Percentiles rank a stretch among this genome's conserved stretches.
Conservation (phyloP, 169 alveolate species). For the Babesia bovis region DNA sequence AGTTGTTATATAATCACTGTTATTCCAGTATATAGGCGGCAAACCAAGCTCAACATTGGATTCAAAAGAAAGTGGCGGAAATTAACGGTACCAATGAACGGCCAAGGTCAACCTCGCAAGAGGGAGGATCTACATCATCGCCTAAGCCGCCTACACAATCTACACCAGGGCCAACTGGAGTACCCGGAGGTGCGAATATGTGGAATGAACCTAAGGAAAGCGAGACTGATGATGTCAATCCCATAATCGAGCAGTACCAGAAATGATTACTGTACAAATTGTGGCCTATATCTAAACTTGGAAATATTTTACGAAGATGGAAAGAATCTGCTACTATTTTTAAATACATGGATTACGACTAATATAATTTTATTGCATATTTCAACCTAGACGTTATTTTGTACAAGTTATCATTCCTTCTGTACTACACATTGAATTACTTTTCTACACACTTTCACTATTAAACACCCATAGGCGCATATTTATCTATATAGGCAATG, state of each 20-base stretch:
- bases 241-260: constrained; percentile 50
- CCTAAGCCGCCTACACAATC: neutral
- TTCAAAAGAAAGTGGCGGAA: constrained; percentile 43
- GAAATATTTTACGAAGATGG: no score
- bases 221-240: constrained; percentile 47
- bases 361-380: no score
- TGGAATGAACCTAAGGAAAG: constrained; percentile 53
- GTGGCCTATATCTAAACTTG: neutral
- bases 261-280: constrained; percentile 1
- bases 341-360: no score
- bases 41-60: constrained; percentile 47
- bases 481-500: no score
- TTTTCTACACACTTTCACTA: no score
- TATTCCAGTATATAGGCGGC: constrained; percentile 38
- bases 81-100: neutral
- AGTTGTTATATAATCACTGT: neutral
- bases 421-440: no score
- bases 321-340: no score
- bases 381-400: no score
- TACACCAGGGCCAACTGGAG: constrained; percentile 32
- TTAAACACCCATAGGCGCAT: no score
- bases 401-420: no score
- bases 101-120: neutral
- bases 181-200: constrained; percentile 53
- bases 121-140: neutral